These are phyloP conservation scores for Dalbergia cultrata DNA, from an alignment of 306 rosid species.

Conservation along the genomic window DNA sequence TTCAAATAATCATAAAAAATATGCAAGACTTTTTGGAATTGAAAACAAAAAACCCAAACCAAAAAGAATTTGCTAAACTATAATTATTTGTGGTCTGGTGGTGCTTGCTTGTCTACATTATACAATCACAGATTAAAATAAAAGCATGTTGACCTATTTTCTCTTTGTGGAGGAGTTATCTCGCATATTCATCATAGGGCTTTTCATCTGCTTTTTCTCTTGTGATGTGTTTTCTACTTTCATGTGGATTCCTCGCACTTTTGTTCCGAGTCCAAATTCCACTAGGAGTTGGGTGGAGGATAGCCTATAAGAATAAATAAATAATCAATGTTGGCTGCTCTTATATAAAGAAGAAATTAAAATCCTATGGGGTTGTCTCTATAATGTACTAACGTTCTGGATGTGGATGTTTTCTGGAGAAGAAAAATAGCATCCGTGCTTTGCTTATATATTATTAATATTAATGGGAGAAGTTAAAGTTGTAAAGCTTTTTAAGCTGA, in stretches of 20 bases:
- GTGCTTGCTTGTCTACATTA: conserved; percentile 54
- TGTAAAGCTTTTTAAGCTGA: conserved; percentile 37
- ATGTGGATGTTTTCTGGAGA: conserved; percentile 41
- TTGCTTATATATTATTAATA: neutral
- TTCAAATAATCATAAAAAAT: conserved; percentile 42
- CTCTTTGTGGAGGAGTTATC: conserved; percentile 51
- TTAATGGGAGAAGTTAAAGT: conserved; percentile 23
- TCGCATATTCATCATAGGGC: conserved; percentile 35
- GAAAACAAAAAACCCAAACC: conserved; percentile 50
- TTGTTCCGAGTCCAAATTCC: conserved; percentile 53
- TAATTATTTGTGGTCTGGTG: conserved; percentile 49
- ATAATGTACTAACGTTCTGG: conserved; percentile 30
- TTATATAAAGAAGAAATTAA: conserved; percentile 14
- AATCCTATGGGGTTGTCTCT: conserved; percentile 32
- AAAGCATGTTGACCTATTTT: conserved; percentile 50
- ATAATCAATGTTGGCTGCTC: conserved; percentile 26
- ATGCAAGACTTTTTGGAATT: conserved; percentile 33
- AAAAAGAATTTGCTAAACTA: conserved; percentile 41
- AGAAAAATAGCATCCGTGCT: conserved; percentile 13
- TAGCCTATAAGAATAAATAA: conserved; percentile 30
- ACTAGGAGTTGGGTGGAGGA: conserved; percentile 50
- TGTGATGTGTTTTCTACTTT: conserved; percentile 44
- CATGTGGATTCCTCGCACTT: conserved; percentile 51
- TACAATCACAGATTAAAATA: conserved; percentile 38
- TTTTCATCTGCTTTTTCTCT: conserved; percentile 23